Evolutionary conservation across 2,329 filamentous ascomycete species (phyloP), one percentile per base, ranked within the genome.

Genomic region (Colletotrichum orchidophilum): DNA sequence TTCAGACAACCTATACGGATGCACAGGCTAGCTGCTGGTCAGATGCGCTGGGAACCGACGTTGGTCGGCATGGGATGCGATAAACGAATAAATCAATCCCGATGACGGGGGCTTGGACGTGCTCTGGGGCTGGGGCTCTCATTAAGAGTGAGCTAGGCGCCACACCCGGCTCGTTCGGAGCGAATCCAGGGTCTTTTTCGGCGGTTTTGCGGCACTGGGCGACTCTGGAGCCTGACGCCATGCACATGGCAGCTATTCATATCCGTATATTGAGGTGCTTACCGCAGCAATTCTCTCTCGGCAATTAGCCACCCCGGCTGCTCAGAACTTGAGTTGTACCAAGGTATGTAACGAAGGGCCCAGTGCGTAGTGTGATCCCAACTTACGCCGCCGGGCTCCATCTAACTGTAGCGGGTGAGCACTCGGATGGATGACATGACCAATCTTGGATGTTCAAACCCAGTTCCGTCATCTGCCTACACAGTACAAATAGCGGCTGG

Each of bases 151-250:
- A 57, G 42, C 35, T 24, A 33, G 46, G 24, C 69, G 69, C 65
- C 69, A 64, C 59, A 62, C 46, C 69, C 69, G 65, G 59, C 65
- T 54, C 33, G 24, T 64, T 69, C 59, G 53, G 65, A 27, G 67
- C 67, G 63, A 71, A 69, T 69, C 64, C 31, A 69, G 69, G 64
- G 65, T 69, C 58, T 49, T 67, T 39, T 33, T 72, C 60, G 66
- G 70, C 70, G 66, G 66, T 33, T 72, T 60, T 60, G 39, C 18
- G 18, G 8, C 18, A 46, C 7, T 46, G 39, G 39, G 8, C 7
- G 39, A 9, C 39, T 26, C 33, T 70, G 54, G 33, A 57, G 42
- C 27, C 65, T 60, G 31, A 70, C 66, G 70, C 59, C 66, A 52
- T 70, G 64, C 42, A 42, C 67, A 70, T 62, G 42, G 66, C 46